Conservation (phyloP, 176 grass and related monocot genomes). For the Puccinellia tenuiflora region DNA sequence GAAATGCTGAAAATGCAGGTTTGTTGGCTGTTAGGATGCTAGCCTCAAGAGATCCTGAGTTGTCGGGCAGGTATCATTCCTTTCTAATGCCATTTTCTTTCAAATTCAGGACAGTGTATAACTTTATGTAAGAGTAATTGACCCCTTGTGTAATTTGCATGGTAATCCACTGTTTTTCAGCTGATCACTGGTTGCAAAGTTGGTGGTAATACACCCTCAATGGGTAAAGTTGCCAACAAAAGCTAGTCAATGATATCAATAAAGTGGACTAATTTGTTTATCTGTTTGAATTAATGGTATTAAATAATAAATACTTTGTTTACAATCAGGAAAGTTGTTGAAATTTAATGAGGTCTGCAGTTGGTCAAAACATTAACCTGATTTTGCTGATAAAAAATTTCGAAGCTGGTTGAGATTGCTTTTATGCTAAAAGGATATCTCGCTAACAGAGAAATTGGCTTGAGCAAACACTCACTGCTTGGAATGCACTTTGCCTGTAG, state of each 20-base stretch:
- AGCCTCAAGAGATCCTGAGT: slow-evolving; percentile 50
- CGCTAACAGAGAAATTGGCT: neutral
- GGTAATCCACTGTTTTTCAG: neutral
- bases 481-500: neutral
- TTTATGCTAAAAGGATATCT: neutral
- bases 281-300: neutral
- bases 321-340: neutral
- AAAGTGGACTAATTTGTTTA: neutral
- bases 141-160: neutral
- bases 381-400: neutral
- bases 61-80: slow-evolving; percentile 48
- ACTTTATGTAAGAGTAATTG: neutral
- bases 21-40: slow-evolving; percentile 68
- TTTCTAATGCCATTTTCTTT: slow-evolving; percentile 4
- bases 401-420: neutral
- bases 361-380: neutral
- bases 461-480: neutral
- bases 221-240: neutral
- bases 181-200: neutral
- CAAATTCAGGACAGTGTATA: neutral
- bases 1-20: slow-evolving; percentile 86
- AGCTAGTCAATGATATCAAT: neutral
- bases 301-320: neutral
- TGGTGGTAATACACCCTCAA: neutral
- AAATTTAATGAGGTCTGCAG: neutral